These are phyloP conservation scores for Boletellus sp. DNA, from an alignment of 1,284 basidiomycete species.

Conservation along the genomic window DNA sequence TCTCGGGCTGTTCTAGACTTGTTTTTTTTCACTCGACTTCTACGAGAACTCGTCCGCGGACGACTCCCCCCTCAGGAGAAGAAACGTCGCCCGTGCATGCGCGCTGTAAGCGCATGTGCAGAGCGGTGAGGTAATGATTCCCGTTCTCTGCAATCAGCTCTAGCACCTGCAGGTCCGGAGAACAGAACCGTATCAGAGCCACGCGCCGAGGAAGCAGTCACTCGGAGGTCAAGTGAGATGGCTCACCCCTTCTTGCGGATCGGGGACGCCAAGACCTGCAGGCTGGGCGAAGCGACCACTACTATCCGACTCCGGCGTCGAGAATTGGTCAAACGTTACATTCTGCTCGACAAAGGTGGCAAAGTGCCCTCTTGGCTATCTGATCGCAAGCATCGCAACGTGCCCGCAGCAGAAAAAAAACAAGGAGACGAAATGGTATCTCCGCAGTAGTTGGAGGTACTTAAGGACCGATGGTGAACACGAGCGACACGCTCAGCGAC, in stretches of 20 bases:
- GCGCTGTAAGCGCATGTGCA: background rate
- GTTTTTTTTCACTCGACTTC: background rate
- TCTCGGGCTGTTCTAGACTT: background rate
- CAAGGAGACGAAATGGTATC: constrained; percentile 1
- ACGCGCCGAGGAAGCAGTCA: background rate
- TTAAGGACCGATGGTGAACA: constrained; percentile 15
- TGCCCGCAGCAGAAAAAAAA: constrained; percentile 7
- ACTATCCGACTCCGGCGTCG: constrained; percentile 1
- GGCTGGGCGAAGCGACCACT: constrained; percentile 1
- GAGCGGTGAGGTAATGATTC: constrained; percentile 10
- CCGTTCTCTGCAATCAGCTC: constrained; percentile 2
- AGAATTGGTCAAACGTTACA: constrained; percentile 1
- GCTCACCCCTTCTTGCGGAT: constrained; percentile 14
- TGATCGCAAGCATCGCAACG: constrained; percentile 1
- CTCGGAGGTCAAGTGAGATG: background rate
- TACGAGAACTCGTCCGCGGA: constrained; percentile 12
- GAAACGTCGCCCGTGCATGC: background rate
- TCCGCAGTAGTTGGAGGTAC: background rate
- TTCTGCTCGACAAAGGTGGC: constrained; percentile 17
- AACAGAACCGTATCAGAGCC: background rate
- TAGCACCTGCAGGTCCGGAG: background rate
- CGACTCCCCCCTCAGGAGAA: background rate
- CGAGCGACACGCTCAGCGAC: background rate
- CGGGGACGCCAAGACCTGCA: constrained; percentile 20
- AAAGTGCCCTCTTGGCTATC: constrained; percentile 7